These are phyloP conservation scores for Kodamaea hsintzibuensis DNA, from an alignment of 805 yeast species.

Conservation along the genomic window DNA sequence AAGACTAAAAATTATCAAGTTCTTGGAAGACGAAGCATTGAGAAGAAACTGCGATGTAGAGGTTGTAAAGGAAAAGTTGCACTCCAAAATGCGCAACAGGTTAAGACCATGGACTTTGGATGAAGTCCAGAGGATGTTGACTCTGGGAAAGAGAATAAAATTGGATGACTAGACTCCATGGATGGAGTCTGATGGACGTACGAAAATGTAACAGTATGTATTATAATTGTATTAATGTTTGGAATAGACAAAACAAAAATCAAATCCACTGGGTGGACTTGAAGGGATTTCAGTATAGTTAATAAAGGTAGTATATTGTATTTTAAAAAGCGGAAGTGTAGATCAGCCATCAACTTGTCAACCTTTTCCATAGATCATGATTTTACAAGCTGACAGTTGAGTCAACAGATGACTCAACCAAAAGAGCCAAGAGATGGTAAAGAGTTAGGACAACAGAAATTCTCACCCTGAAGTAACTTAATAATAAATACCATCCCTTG, in stretches of 20 bases:
- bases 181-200: neutral
- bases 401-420: no score
- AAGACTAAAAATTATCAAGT: conserved; percentile 27
- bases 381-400: no score
- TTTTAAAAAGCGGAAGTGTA: no score
- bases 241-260: no score
- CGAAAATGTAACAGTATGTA: neutral
- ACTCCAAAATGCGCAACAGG: conserved; percentile 29
- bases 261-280: neutral
- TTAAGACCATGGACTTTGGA: conserved; percentile 33
- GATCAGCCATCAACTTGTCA: no score
- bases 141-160: conserved; percentile 26
- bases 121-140: conserved; percentile 34
- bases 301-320: no score
- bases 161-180: conserved; percentile 17
- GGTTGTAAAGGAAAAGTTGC: conserved; percentile 26
- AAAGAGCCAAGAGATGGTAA: no score
- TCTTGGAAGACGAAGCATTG: conserved; percentile 30
- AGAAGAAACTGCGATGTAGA: conserved; percentile 20
- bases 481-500: no score
- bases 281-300: neutral
- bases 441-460: no score
- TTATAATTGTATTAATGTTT: neutral
- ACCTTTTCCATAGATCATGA: no score
- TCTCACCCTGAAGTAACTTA: no score